Evolutionary conservation across 805 yeast genomes (phyloP).

Genomic region (Myxozyma mucilagina): DNA sequence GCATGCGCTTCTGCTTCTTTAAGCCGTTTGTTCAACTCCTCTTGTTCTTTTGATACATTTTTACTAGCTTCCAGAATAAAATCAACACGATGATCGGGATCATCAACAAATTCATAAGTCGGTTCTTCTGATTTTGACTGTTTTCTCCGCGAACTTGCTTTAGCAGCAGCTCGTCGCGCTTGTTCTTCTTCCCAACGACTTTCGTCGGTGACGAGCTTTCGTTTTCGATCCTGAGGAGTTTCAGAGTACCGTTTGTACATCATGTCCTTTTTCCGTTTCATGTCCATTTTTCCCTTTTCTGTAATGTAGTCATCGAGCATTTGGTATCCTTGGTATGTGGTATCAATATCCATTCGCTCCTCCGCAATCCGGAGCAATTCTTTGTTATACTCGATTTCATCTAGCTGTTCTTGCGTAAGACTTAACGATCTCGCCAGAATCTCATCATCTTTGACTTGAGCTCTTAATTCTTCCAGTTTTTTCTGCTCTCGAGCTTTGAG

Average conservation of each 20-base stretch:
- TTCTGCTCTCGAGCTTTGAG: conserved; percentile 52
- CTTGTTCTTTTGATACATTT: conserved; percentile 44
- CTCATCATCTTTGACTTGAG: conserved; percentile 52
- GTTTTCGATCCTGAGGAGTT: conserved; percentile 24
- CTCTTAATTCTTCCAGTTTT: conserved; percentile 46
- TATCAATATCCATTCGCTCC: conserved; percentile 44
- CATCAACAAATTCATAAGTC: conserved; percentile 74
- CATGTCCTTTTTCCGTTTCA: conserved; percentile 53
- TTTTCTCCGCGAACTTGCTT: not conserved
- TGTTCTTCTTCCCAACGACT: conserved; percentile 58
- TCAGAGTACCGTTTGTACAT: conserved; percentile 46
- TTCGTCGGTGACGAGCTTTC: conserved; percentile 34
- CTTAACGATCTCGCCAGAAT: conserved; percentile 49
- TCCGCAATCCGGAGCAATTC: conserved; percentile 50
- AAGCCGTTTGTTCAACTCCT: conserved; percentile 36
- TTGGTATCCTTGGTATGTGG: conserved; percentile 45
- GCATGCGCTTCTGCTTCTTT: conserved; percentile 43
- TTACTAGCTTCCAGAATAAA: conserved; percentile 50
- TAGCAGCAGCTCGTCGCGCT: conserved; percentile 46
- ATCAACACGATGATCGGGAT: conserved; percentile 61
- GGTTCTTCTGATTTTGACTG: conserved; percentile 11
- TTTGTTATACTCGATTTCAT: conserved; percentile 54
- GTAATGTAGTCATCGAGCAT: conserved; percentile 61
- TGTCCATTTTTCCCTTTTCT: conserved; percentile 54
- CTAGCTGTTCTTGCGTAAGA: conserved; percentile 50